Evolutionary conservation across 176 grass and related monocot genomes (phyloP), one percentile per base, ranked within the genome.

Genomic region (Phoenix dactylifera): DNA sequence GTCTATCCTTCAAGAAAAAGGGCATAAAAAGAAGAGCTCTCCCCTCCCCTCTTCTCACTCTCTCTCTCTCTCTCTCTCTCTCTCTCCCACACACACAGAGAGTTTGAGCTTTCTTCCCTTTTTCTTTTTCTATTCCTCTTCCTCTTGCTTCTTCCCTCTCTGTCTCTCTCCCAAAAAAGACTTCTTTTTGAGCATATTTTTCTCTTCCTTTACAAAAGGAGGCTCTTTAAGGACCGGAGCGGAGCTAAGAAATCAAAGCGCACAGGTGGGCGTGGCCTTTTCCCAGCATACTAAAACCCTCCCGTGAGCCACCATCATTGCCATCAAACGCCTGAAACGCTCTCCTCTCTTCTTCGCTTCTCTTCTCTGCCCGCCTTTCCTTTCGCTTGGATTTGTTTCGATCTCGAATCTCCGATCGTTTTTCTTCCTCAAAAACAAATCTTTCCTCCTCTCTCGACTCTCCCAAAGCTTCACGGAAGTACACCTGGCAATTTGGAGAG

Each of bases 251-350:
- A 24, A 49, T 69, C 10, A 32, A 65, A 65, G 15, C 62, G 14
- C 18, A 25, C 62, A 51, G 3, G 1, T 61, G 24, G 9, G 17
- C 22, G 18, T 54, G 19, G 15, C 16, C 64, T 16, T 22, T 32
- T 50, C 64, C 15, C 50, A 18, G 6, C 32, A 26, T 44, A 3
- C 48, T 57, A 35, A 69, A 57, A 26, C 32, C 30, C 29, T 14
- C 67, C 24, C 67, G 54, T 69, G 67, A 69, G 54, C 35, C 24
- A 35, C 19, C 67, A 58, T 48, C 67, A 69, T 58, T 58, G 24
- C 67, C 54, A 25, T 26, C 50, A 20, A 25, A 24, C 60, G 29
- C 32, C 18, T 17, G 29, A 18, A 23, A 49, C 3, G 28, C 50
- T 66, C 50, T n/a, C 24, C 50, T 30, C 64, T 12, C 18, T 24